phyloP scores from a whole-genome alignment of 2,329 filamentous ascomycete genomes.

The Beauveria sp. region DNA sequence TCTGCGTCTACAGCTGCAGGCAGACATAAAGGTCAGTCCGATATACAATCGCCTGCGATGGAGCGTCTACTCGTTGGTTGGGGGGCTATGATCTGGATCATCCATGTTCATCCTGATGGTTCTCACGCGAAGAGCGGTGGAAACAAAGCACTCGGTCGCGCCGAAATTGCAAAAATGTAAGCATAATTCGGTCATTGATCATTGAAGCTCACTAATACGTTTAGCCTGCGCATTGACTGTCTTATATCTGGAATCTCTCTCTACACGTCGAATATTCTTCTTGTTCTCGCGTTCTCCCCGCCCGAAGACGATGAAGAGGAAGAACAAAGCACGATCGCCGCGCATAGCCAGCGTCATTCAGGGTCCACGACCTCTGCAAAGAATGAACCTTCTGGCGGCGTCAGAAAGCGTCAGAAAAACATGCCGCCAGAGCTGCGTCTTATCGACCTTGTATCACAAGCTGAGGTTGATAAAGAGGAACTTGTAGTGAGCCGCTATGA shows the following conservation, averaged over 20 bases:
- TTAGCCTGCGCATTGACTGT: constrained; percentile 86
- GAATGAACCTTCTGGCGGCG: constrained; percentile 56
- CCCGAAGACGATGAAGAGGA: constrained; percentile 48
- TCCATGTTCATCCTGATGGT: constrained; percentile 76
- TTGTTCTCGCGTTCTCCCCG: constrained; percentile 85
- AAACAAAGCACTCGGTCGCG: constrained; percentile 51
- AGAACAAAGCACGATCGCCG: constrained; percentile 20
- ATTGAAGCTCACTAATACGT: constrained; percentile 20
- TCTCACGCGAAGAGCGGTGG: constrained; percentile 30
- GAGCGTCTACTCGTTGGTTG: constrained; percentile 90
- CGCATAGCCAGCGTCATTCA: constrained; percentile 29
- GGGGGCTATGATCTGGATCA: constrained; percentile 94
- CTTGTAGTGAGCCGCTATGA: constrained; percentile 83
- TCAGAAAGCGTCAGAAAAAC: constrained; percentile 67
- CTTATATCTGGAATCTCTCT: constrained; percentile 95
- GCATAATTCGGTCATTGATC: constrained; percentile 21
- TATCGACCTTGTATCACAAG: constrained; percentile 80
- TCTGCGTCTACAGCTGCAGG: constrained; percentile 36
- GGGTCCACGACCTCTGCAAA: constrained; percentile 40
- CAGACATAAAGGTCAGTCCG: constrained; percentile 41
- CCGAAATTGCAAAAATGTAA: constrained; percentile 89
- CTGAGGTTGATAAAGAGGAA: constrained; percentile 80
- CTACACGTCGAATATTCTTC: constrained; percentile 85
- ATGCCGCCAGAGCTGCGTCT: constrained; percentile 82
- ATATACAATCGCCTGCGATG: constrained; percentile 39